Percentiles rank a stretch among this genome's conserved stretches.
These are phyloP conservation scores for Papiliotrema nemorosa DNA, from an alignment of 1,284 basidiomycete species.

Conservation along the genomic window DNA sequence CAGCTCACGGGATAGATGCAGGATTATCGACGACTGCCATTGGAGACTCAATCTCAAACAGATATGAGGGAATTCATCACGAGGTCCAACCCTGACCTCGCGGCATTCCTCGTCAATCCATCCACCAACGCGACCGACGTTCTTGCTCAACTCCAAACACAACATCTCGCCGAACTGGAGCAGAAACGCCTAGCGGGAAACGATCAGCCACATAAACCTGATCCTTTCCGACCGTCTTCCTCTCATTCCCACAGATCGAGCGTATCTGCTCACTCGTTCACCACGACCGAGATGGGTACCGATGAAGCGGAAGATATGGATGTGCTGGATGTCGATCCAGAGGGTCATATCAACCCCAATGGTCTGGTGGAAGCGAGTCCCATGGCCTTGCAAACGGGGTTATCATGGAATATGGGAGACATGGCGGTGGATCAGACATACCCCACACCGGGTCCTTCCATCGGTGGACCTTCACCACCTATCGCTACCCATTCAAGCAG, in stretches of 20 bases:
- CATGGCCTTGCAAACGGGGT: not conserved
- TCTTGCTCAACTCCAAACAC: not conserved
- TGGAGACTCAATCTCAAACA: not conserved
- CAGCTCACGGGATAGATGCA: not conserved
- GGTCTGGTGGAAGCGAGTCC: too few species aligned
- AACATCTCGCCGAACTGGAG: not conserved
- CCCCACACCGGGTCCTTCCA: not conserved
- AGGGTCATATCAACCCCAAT: too few species aligned
- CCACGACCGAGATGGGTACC: slow-evolving; percentile 31
- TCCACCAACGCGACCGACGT: not conserved
- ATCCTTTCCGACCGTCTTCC: slow-evolving; percentile 3
- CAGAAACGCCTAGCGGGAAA: not conserved
- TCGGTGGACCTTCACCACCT: not conserved
- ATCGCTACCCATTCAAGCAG: not conserved
- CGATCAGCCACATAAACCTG: not conserved
- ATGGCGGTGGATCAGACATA: not conserved
- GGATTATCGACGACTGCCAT: not conserved
- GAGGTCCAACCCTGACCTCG: slow-evolving; percentile 3
- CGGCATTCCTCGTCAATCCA: not conserved
- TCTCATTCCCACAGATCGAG: slow-evolving; percentile 2
- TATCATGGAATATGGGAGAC: not conserved
- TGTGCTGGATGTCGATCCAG: not conserved
- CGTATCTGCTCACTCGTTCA: slow-evolving; percentile 25
- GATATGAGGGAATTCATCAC: not conserved
- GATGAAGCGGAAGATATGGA: slow-evolving; percentile 18